Evolutionary conservation across 192 early-diverging fungal genomes (phyloP), one percentile per base, ranked within the genome.

Genomic region (Podochytrium sp.): DNA sequence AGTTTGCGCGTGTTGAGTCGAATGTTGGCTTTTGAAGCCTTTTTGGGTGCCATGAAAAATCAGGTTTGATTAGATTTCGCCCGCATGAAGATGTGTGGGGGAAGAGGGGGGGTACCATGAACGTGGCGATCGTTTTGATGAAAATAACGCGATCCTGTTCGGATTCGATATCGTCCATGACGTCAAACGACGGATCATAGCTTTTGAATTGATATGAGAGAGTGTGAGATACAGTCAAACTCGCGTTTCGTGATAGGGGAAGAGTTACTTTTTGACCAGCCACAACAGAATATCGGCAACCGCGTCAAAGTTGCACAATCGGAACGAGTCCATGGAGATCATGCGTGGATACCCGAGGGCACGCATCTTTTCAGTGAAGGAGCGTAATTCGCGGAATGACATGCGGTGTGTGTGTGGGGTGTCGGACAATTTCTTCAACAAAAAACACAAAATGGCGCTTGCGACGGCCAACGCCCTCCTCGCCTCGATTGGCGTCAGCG

Each of bases 231-330:
- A 14, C 56, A 12, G 27, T 58, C 56, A 25, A 58, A n/a, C 0
- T 20, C 30, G 33, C 12, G 38, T 25, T 29, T 63, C 23, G 20
- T n/a, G n/a, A n/a, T n/a, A n/a, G n/a, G n/a, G n/a, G n/a, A n/a
- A n/a, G n/a, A n/a, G 49, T 7, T 76, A 85, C 84, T 73, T 85
- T 72, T 80, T 85, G 33, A 84, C 77, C 14, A 87, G 83, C 86
- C 86, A 87, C 7, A 73, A 67, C 40, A 87, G 76, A 29, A 82
- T 80, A 40, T 85, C 79, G 6, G 81, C 77, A 33, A 86, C 76
- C 2, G 82, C 58, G 2, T 81, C 82, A 76, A 87, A 87, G 52
- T 85, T 85, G 32, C 82, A 84, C 18, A 69, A 67, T 37, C 86
- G 63, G 70, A 87, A 87, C 12, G 76, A 71, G 63, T 87, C 86